A percentile compares a stretch with the other conserved stretches of the same genome.
phyloP scores from a whole-genome alignment of 192 early-diverging fungal species.

The Linnemannia exigua region DNA sequence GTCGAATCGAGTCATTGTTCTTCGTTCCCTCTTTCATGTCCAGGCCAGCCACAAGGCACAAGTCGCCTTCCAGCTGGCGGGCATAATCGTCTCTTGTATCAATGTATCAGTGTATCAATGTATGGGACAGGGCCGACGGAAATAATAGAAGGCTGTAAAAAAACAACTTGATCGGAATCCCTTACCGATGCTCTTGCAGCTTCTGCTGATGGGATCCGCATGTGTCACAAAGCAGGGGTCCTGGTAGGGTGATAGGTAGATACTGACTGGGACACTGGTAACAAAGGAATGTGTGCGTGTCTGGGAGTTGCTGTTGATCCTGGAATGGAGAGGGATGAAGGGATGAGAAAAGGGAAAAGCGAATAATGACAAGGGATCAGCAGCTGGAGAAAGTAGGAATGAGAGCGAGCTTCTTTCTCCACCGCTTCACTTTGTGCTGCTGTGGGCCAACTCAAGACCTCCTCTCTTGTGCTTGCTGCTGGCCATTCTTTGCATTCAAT shows the following conservation, averaged over 20 bases:
- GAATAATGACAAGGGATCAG: too few relatives aligned
- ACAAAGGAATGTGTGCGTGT: not conserved
- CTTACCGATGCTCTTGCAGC: constrained; percentile 48
- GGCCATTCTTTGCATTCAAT: too few relatives aligned
- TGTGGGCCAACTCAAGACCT: too few relatives aligned
- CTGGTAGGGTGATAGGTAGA: not conserved
- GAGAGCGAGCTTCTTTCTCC: too few relatives aligned
- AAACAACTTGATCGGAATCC: not conserved
- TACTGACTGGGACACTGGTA: too few relatives aligned
- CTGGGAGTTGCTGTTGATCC: not conserved
- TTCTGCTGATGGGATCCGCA: constrained; percentile 23
- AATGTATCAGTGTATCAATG: not conserved
- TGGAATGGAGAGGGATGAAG: too few relatives aligned
- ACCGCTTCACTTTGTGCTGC: too few relatives aligned
- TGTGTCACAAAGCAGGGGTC: not conserved
- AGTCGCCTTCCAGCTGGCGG: not conserved
- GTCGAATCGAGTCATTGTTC: constrained; percentile 6
- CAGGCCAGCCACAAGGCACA: not conserved
- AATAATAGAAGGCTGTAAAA: not conserved
- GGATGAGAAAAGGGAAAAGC: too few relatives aligned
- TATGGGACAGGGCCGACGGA: not conserved
- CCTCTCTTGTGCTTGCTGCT: too few relatives aligned
- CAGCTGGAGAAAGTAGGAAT: too few relatives aligned
- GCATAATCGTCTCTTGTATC: too few relatives aligned
- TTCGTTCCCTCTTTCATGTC: too few relatives aligned